Percentiles rank a stretch among this genome's conserved stretches.
Evolutionary conservation across 495 filamentous ascomycete genomes (phyloP).

Genomic region (Friedmanniomyces simplex): DNA sequence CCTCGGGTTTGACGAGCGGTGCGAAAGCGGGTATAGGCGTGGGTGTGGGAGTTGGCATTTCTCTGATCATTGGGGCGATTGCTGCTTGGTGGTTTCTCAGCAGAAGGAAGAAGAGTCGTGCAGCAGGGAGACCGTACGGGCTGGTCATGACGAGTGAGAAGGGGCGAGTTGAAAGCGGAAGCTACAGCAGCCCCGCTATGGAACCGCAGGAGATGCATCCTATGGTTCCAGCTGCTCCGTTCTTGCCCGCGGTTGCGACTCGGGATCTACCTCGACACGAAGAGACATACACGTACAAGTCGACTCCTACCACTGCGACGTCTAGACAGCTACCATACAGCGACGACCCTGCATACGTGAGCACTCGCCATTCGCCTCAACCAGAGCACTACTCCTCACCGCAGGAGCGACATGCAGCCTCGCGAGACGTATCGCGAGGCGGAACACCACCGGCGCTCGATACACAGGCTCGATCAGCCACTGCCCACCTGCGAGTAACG

Average conservation of each 20-base stretch:
- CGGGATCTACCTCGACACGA: not conserved
- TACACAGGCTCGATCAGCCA: not conserved
- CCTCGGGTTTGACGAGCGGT: not conserved
- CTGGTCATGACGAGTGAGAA: conserved; percentile 3
- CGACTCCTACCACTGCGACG: not conserved
- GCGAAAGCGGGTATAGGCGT: conserved; percentile 4
- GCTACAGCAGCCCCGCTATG: conserved; percentile 4
- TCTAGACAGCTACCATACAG: not conserved
- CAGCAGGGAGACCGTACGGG: conserved; percentile 1
- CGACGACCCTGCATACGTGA: not conserved
- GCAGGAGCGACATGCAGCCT: not conserved
- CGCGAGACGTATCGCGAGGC: not conserved
- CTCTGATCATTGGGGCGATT: not conserved
- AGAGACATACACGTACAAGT: not conserved
- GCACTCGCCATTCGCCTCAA: not conserved
- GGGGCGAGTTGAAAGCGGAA: not conserved
- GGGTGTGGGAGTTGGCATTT: conserved; percentile 1
- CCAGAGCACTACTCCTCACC: not conserved
- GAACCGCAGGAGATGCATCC: conserved; percentile 3
- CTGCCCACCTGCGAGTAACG: not conserved
- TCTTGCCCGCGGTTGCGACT: not conserved
- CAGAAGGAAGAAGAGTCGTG: not conserved
- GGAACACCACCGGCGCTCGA: not conserved
- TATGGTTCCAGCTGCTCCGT: conserved; percentile 1
- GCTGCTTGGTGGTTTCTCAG: not conserved